Percentiles rank a stretch among this genome's conserved stretches.
Evolutionary conservation across 2,329 filamentous ascomycete species (phyloP).

Genomic region (Fusarium domesticum): DNA sequence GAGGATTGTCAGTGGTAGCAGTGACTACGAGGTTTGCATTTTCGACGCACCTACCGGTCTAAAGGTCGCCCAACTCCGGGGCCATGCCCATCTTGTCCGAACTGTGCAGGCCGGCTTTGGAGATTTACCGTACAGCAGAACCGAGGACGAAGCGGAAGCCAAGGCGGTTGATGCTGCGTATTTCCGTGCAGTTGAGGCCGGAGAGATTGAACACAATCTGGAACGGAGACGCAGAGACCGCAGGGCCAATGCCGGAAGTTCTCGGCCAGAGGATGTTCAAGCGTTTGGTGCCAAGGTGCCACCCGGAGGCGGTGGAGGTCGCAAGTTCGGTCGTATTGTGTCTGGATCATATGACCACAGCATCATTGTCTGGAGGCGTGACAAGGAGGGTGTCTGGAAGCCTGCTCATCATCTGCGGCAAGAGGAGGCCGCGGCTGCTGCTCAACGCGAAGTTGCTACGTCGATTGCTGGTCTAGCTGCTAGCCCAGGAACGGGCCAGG

Average conservation of each 20-base stretch:
- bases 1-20: conserved; percentile 92
- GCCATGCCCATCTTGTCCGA: conserved; percentile 80
- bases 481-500: conserved; percentile 6
- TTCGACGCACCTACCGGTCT: conserved; percentile 84
- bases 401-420: conserved; percentile 72
- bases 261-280: conserved; percentile 70
- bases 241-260: conserved; percentile 66
- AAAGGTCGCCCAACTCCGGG: conserved; percentile 82
- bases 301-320: conserved; percentile 86
- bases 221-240: conserved; percentile 38
- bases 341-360: conserved; percentile 96
- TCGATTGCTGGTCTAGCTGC: conserved; percentile 2
- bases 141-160: conserved; percentile 72
- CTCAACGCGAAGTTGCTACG: conserved; percentile 34
- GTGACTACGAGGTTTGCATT: conserved; percentile 92
- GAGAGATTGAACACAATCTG: conserved; percentile 41
- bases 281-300: conserved; percentile 83
- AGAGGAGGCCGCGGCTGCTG: conserved; percentile 62
- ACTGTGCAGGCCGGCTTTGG: conserved; percentile 95
- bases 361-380: conserved; percentile 91
- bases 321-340: conserved; percentile 88
- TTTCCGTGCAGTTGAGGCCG: conserved; percentile 57
- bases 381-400: conserved; percentile 81
- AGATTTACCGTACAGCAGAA: conserved; percentile 75
- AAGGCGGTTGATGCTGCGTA: conserved; percentile 70